These are phyloP conservation scores for sorghum (Sorghum bicolor) DNA, from an alignment of 176 grass and related monocot species.

Conservation along the genomic window Sorghum_bicolor_NCBIv3 NC_012870.2:67581001-67581500, in stretches of 20 bases:
- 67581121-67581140: too few species aligned
- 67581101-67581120: too few species aligned
- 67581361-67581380: conserved; percentile 51
- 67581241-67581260: conserved; percentile 9
- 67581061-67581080: too few species aligned
- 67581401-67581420: conserved; percentile 57
- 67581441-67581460: conserved; percentile 86
- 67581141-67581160: too few species aligned
- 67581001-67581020: too few species aligned
- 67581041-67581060: too few species aligned
- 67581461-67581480: conserved; percentile 76
- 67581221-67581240: not conserved
- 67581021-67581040: too few species aligned
- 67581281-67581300: conserved; percentile 78
- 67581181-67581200: not conserved
- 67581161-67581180: not conserved
- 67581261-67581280: conserved; percentile 42
- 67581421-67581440: conserved; percentile 69
- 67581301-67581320: conserved; percentile 77
- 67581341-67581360: conserved; percentile 46
- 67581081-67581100: too few species aligned
- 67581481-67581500: conserved; percentile 72
- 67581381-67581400: conserved; percentile 68
- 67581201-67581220: not conserved
- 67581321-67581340: conserved; percentile 59